Percentiles rank a stretch among this genome's conserved stretches.
These are phyloP conservation scores for Calvatia gigantea DNA, from an alignment of 768 basidiomycete species.

Conservation along the genomic window DNA sequence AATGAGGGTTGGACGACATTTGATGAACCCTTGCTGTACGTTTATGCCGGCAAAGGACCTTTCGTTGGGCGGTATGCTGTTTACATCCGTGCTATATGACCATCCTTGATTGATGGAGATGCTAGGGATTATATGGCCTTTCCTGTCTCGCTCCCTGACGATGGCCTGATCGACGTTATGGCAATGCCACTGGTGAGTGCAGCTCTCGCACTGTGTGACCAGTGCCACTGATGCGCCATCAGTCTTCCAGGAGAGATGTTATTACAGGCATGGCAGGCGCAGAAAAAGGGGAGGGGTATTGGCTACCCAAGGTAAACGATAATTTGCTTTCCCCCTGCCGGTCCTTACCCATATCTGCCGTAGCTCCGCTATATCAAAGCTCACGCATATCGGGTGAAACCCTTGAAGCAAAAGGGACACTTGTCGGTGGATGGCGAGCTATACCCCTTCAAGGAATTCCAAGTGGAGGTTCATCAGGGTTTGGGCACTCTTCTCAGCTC, in stretches of 20 bases:
- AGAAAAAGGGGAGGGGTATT: conserved; percentile 57
- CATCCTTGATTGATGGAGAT: neutral
- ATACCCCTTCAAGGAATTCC: conserved; percentile 70
- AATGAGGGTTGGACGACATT: conserved; percentile 69
- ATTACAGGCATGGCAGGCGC: conserved; percentile 57
- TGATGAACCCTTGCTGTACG: conserved; percentile 62
- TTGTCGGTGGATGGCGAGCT: conserved; percentile 78
- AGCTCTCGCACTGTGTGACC: neutral
- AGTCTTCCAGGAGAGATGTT: conserved; percentile 51
- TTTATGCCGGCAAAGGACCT: conserved; percentile 79
- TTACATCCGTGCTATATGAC: neutral
- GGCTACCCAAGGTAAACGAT: conserved; percentile 54
- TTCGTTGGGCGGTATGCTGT: conserved; percentile 57
- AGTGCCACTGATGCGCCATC: neutral
- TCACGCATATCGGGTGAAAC: conserved; percentile 68
- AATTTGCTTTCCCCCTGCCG: neutral
- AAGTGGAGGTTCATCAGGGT: conserved; percentile 72
- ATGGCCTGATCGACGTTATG: conserved; percentile 73
- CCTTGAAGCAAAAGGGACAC: conserved; percentile 47
- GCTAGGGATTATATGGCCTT: conserved; percentile 76
- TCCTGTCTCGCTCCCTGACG: conserved; percentile 75
- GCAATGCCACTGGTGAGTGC: conserved; percentile 57
- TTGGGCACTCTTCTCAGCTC: conserved; percentile 66
- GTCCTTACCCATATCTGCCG: conserved; percentile 5
- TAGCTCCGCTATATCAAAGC: conserved; percentile 75